Evolutionary conservation across 2,329 filamentous ascomycete species (phyloP).

Genomic region (Cladosporium sp.): DNA sequence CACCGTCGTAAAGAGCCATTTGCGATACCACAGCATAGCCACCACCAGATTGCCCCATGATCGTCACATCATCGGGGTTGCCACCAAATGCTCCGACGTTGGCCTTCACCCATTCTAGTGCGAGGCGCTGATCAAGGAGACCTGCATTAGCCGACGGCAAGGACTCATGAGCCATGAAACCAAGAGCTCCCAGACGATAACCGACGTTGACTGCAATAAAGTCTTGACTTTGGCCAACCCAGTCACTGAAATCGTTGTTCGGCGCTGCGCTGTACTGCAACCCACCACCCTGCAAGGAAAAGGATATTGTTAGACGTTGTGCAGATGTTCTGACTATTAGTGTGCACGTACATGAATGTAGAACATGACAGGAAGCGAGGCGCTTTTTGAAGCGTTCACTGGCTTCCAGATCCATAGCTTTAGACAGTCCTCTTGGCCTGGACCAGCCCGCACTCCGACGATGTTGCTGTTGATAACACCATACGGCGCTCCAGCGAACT

Average conservation of each 20-base stretch:
- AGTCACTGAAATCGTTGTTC: conserved; percentile 12
- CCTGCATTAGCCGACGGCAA: conserved; percentile 44
- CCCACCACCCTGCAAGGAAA: background rate
- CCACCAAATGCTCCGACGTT: conserved; percentile 39
- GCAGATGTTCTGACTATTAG: background rate
- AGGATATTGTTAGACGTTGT: background rate
- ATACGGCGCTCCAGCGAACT: conserved; percentile 7
- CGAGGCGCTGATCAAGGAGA: conserved; percentile 38
- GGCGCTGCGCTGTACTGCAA: conserved; percentile 8
- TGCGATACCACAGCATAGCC: conserved; percentile 8
- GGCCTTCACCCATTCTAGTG: conserved; percentile 39
- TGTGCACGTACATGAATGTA: background rate
- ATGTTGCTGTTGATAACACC: conserved; percentile 10
- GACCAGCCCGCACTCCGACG: conserved; percentile 3
- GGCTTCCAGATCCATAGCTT: conserved; percentile 45
- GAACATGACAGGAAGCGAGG: conserved; percentile 41
- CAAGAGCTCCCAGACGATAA: conserved; percentile 62
- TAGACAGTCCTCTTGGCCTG: conserved; percentile 38
- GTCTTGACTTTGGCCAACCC: conserved; percentile 7
- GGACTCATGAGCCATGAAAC: conserved; percentile 58
- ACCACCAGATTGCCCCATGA: conserved; percentile 50
- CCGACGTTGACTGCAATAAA: conserved; percentile 57
- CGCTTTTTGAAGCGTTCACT: conserved; percentile 23
- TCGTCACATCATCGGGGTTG: conserved; percentile 24
- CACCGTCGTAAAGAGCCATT: conserved; percentile 5